A percentile compares a stretch with the other conserved stretches of the same genome.
These are phyloP conservation scores for Cetraspora pellucida DNA, from an alignment of 192 early-diverging fungal species.

Conservation along the genomic window DNA sequence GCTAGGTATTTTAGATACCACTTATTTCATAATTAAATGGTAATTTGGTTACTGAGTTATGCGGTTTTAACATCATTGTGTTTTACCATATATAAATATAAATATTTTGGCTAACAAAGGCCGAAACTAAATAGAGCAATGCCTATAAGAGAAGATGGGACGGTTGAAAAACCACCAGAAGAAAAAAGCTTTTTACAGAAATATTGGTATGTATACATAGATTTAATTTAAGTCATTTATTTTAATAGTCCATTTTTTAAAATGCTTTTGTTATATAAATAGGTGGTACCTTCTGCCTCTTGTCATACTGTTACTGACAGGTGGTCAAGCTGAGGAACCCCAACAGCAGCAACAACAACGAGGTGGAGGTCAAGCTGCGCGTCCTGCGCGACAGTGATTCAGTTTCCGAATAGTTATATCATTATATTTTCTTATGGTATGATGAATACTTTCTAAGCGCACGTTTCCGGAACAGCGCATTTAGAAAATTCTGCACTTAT, in stretches of 20 bases:
- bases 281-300: slow-evolving; percentile 13
- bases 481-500: too few relatives aligned
- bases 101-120: not conserved
- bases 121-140: slow-evolving; percentile 26
- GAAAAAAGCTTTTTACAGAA: slow-evolving; percentile 35
- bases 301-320: not conserved
- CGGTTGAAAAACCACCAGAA: slow-evolving; percentile 19
- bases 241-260: not conserved
- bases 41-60: not conserved
- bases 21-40: not conserved
- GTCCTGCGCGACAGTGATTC: slow-evolving; percentile 11
- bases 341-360: slow-evolving; percentile 17
- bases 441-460: too few relatives aligned
- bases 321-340: not conserved
- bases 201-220: slow-evolving; percentile 26
- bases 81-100: not conserved
- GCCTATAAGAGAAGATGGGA: slow-evolving; percentile 25
- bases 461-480: too few relatives aligned
- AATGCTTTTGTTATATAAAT: not conserved
- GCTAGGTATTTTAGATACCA: not conserved
- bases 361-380: not conserved
- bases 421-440: too few relatives aligned
- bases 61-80: not conserved
- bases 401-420: not conserved
- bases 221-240: not conserved